Percentiles rank a stretch among this genome's conserved stretches.
These are phyloP conservation scores for Claviceps fusiformis DNA, from an alignment of 2,329 filamentous ascomycete species.

Conservation along the genomic window DNA sequence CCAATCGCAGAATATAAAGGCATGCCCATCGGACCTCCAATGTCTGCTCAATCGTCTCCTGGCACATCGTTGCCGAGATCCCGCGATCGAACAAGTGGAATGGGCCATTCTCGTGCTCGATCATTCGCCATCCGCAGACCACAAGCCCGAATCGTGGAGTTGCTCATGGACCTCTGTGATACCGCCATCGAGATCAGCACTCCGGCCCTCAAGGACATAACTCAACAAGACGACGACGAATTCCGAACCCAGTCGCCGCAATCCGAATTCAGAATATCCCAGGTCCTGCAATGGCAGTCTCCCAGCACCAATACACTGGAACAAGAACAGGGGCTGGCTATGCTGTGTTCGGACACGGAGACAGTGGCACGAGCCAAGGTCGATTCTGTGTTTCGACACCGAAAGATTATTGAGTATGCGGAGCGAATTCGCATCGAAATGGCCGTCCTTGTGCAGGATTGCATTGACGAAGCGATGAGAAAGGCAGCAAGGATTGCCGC, in stretches of 20 bases:
- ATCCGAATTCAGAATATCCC: slow-evolving; percentile 86
- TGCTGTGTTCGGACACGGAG: slow-evolving; percentile 84
- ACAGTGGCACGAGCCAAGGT: slow-evolving; percentile 75
- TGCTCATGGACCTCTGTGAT: slow-evolving; percentile 89
- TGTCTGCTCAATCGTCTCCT: slow-evolving; percentile 57
- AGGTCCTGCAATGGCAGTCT: slow-evolving; percentile 93
- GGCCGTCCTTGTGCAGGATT: slow-evolving; percentile 83
- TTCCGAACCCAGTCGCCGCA: slow-evolving; percentile 89
- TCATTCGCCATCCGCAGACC: slow-evolving; percentile 88
- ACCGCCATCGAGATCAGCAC: slow-evolving; percentile 91
- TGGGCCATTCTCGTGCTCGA: slow-evolving; percentile 66
- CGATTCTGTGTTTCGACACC: slow-evolving; percentile 81
- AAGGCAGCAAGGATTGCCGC: slow-evolving; percentile 83
- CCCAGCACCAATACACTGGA: slow-evolving; percentile 83
- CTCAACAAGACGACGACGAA: slow-evolving; percentile 51
- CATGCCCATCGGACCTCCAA: slow-evolving; percentile 65
- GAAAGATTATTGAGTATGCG: slow-evolving; percentile 86
- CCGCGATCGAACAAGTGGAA: slow-evolving; percentile 58
- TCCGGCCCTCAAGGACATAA: slow-evolving; percentile 78
- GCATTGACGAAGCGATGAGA: slow-evolving; percentile 79
- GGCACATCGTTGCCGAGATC: slow-evolving; percentile 59
- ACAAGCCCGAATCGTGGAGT: slow-evolving; percentile 82
- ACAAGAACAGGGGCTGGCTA: slow-evolving; percentile 77
- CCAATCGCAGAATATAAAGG: slow-evolving; percentile 76
- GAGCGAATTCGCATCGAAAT: slow-evolving; percentile 94